Evolutionary conservation across 129 eudicot genomes (phyloP), one percentile per base, ranked within the genome.

Genomic region (Artemisia argyi): DNA sequence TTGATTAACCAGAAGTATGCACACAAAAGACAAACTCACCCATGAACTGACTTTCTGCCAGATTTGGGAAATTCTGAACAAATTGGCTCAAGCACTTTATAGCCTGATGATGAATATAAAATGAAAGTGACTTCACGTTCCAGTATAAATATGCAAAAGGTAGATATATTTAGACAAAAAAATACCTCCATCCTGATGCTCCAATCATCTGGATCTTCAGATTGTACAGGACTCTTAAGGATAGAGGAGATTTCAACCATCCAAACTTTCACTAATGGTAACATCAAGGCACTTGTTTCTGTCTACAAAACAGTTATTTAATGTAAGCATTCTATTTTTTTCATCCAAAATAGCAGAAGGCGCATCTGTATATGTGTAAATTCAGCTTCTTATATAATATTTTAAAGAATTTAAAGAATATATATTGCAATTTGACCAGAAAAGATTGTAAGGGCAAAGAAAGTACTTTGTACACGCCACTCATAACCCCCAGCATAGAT

Each of bases 161-260:
- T 44, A 14, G 11, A 47, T 65, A 70, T 18, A 77, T 46, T 48
- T 20, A 30, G 35, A 57, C 54, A 59, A 49, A 75, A 68, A 58
- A 48, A 35, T 47, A 94, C 99, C 97, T 90, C 99, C 96, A 90
- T 90, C 80, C 97, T 81, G 69, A 90, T 86, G 83, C 92, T 84
- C 99, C 99, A 94, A 67, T 94, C 99, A 83, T 90, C 97, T 74
- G 99, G 97, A 78, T 90, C 99, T 78, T 90, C 99, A 58, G 97
- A 87, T 81, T 84, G 91, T 65, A 94, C 92, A 35, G 97, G 89
- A 46, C 66, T 72, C 24, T 79, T 76, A 70, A 94, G 87, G 26
- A 90, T 84, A 65, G 68, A 80, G 8, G 97, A 86, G 61, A 94
- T 86, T 64, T 90, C 97, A 35, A 84, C 84, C 88, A 94, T 84